Evolutionary conservation across 306 rosid genomes (phyloP), one percentile per base, ranked within the genome.

Genomic region (Cucumis hystrix): DNA sequence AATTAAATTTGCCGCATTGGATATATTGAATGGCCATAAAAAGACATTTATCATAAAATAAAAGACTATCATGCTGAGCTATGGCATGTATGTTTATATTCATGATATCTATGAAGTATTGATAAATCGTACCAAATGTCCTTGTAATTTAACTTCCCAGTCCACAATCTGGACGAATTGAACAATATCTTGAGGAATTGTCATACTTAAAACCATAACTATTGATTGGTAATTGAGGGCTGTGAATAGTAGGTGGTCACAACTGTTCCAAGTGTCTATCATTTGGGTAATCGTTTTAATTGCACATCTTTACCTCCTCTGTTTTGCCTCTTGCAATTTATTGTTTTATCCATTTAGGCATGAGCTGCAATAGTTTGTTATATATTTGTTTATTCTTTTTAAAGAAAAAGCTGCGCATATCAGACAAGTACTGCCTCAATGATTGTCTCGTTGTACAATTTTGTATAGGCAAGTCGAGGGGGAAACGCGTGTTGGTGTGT

Each of bases 391-490:
- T 5, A 45, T 69, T 41, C 4, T 40, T 40, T 10, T 40, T 1
- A 17, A 14, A 17, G 21, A 37, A 66, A 5, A 40, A 12, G n/a
- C 18, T 15, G 74, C 6, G 33, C 47, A 2, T 40, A n/a, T 67
- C 17, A n/a, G 33, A 67, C 30, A n/a, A 66, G 25, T 37, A 66
- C 51, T 37, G 28, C 23, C 51, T 39, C 16, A 18, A 39, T 17
- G 30, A 20, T 66, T 67, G 40, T 18, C 43, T 51, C 56, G 17
- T 49, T 14, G 43, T 30, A 49, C 77, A 4, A 73, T 83, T 83
- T 83, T 79, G 78, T 81, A 58, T 80, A 95, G 98, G 97, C 91
- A 95, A 87, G 96, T 89, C 55, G 98, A 92, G 74, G 96, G 97
- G 74, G 98, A 95, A 86, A 87, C 91, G 5, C 97, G 92, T 6